A percentile compares a stretch with the other conserved stretches of the same genome.
phyloP scores from a whole-genome alignment of 345 rosid genomes.

The Aegle marmelos region DNA sequence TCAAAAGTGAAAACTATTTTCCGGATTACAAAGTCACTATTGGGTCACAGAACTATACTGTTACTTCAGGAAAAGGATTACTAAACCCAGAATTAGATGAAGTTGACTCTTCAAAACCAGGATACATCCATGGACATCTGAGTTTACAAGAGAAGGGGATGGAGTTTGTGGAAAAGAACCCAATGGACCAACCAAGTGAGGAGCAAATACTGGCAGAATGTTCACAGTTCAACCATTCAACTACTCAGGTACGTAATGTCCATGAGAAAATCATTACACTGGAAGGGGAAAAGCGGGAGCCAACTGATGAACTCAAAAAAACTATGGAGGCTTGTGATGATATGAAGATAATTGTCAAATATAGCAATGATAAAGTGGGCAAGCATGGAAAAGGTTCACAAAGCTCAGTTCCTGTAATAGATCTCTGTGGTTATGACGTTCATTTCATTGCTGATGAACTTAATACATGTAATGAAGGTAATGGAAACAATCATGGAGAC shows the following conservation, averaged over 20 bases:
- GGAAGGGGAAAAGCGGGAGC: conserved; percentile 26
- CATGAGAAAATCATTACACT: conserved; percentile 23
- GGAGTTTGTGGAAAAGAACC: conserved; percentile 15
- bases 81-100: conserved; percentile 34
- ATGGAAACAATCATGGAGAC: conserved; percentile 21
- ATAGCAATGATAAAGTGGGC: conserved; percentile 20
- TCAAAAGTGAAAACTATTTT: conserved; percentile 12
- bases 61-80: conserved; percentile 41
- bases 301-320: conserved; percentile 19
- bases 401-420: conserved; percentile 3
- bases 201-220: conserved; percentile 15
- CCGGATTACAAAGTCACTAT: conserved; percentile 23
- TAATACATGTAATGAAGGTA: conserved; percentile 1
- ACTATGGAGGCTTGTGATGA: conserved; percentile 7
- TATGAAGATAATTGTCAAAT: conserved; percentile 6
- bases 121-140: conserved; percentile 11
- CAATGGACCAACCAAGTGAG: conserved; percentile 13
- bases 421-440: conserved; percentile 42
- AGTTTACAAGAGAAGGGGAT: conserved; percentile 19
- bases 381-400: conserved; percentile 15
- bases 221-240: conserved; percentile 8
- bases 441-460: conserved; percentile 33
- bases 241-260: conserved; percentile 11
- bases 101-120: conserved; percentile 18
- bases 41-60: conserved; percentile 21